Conservation (phyloP, 2,329 filamentous ascomycete species). For the Botrytis paeoniae region DNA sequence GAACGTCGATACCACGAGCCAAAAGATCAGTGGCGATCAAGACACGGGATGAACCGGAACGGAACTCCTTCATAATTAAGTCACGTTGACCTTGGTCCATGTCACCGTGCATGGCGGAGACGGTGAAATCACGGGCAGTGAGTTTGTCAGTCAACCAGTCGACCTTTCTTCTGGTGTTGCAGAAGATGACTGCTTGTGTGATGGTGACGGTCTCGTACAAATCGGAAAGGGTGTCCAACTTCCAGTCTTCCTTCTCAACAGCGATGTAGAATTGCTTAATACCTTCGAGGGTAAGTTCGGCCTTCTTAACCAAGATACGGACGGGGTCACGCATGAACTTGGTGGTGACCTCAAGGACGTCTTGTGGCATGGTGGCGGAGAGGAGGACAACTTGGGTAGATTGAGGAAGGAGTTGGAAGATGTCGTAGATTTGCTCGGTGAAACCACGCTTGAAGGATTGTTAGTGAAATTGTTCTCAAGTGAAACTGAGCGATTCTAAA, state of each 20-base stretch:
- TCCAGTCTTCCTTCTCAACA: conserved; percentile 99
- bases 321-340: conserved; percentile 99
- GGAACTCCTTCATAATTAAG: conserved; percentile 99
- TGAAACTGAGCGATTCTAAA: conserved; percentile 26
- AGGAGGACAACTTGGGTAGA: conserved; percentile 98
- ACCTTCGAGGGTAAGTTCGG: conserved; percentile 98
- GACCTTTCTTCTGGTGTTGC: conserved; percentile 99
- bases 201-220: conserved; percentile 99
- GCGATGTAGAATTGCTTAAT: conserved; percentile 99
- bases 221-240: conserved; percentile 97
- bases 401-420: conserved; percentile 98
- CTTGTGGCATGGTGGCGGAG: conserved; percentile 97
- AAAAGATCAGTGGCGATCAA: conserved; percentile 96
- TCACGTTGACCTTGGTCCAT: conserved; percentile 99
- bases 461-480: conserved; percentile 37
- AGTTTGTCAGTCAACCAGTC: conserved; percentile 99
- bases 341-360: conserved; percentile 98
- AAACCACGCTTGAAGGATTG: conserved; percentile 72
- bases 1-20: conserved; percentile 99
- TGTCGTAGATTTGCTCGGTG: conserved; percentile 99
- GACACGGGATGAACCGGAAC: conserved; percentile 96
- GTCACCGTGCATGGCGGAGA: conserved; percentile 99
- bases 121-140: conserved; percentile 96
- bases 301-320: conserved; percentile 99
- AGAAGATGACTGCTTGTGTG: conserved; percentile 99